A percentile compares a stretch with the other conserved stretches of the same genome.
These are phyloP conservation scores for Sequoiadendron giganteum DNA, from an alignment of 75 land plant genomes.

Conservation along the genomic window DNA sequence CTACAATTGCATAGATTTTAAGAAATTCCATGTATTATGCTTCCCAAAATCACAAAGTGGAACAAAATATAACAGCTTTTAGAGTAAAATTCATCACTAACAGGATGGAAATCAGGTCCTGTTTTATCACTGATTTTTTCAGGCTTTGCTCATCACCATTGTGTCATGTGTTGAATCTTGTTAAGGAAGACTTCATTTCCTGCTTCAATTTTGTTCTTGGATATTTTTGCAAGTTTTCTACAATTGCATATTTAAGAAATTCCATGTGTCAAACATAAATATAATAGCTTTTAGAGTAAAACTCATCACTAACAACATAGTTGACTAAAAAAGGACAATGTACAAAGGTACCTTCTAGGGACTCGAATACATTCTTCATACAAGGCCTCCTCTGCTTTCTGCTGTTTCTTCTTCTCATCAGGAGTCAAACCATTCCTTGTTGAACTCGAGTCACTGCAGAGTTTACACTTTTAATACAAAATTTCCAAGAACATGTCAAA, in stretches of 20 bases:
- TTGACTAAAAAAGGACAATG: background rate
- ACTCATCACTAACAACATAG: background rate
- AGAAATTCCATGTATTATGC: background rate
- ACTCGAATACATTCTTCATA: conserved; percentile 69
- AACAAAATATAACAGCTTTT: background rate
- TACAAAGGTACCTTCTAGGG: conserved; percentile 67
- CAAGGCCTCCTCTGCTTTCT: conserved; percentile 77
- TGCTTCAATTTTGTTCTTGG: background rate
- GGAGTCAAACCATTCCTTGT: conserved; percentile 31
- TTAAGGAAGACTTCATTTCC: background rate
- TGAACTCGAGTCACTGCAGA: conserved; percentile 24
- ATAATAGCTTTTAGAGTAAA: background rate
- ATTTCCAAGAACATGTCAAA: background rate
- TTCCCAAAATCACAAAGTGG: no score
- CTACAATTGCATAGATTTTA: background rate
- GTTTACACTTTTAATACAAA: conserved; percentile 2
- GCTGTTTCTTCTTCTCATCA: conserved; percentile 57
- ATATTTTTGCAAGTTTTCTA: background rate
- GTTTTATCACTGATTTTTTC: background rate
- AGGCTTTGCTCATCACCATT: background rate
- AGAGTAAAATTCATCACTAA: background rate
- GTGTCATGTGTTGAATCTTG: background rate
- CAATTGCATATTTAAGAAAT: background rate
- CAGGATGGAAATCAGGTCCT: background rate
- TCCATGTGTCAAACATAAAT: background rate